phyloP scores from a whole-genome alignment of 345 rosid genomes.

The Orychophragmus violaceus region DNA sequence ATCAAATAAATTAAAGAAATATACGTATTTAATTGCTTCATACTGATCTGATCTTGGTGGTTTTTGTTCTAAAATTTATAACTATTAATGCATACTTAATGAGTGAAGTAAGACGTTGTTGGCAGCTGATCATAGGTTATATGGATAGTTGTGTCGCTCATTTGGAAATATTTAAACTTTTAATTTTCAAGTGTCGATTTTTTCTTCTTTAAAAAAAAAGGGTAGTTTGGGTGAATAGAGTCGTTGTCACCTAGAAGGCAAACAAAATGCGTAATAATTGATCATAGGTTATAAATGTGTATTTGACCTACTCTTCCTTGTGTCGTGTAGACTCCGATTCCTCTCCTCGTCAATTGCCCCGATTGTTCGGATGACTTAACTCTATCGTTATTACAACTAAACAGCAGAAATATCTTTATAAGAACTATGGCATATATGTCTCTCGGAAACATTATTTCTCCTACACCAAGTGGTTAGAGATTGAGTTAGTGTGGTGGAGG shows the following conservation, averaged over 20 bases:
- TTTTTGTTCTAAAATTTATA: neutral
- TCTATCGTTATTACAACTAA: neutral
- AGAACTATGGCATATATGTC: neutral
- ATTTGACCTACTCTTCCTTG: conserved; percentile 14
- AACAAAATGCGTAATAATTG: conserved; percentile 7
- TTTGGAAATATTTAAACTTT: neutral
- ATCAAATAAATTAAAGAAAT: neutral
- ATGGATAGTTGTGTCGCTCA: neutral
- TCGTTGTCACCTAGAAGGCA: conserved; percentile 19
- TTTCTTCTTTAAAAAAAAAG: neutral
- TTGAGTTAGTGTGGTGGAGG: neutral
- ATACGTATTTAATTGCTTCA: neutral
- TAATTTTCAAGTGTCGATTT: neutral
- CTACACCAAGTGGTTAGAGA: neutral
- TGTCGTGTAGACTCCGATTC: conserved; percentile 3
- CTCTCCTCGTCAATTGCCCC: neutral
- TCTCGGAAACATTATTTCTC: neutral
- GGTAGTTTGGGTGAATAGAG: neutral
- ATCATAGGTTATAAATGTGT: conserved; percentile 12
- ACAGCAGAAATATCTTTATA: neutral
- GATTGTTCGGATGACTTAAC: neutral
- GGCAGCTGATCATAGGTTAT: conserved; percentile 3
- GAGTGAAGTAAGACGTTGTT: conserved; percentile 4
- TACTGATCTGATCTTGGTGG: neutral
- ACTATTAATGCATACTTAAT: conserved; percentile 1